phyloP scores from a whole-genome alignment of 1,139 yeast species.

The Meyerozyma sp. region DNA sequence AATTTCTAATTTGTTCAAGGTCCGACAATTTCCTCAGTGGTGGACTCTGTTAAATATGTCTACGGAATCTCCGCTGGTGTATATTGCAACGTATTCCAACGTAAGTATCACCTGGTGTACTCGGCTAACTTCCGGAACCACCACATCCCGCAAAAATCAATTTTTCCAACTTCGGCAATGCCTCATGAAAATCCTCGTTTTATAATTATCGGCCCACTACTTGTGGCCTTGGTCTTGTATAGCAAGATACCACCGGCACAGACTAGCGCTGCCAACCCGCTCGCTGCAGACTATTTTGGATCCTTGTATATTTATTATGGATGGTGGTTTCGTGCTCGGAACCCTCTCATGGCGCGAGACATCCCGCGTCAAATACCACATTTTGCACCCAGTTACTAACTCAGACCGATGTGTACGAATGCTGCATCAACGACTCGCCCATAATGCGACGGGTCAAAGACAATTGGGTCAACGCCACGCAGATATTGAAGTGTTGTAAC shows the following conservation, averaged over 20 bases:
- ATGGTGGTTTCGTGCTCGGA: neutral
- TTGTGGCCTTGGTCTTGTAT: too few relatives aligned
- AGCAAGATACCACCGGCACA: too few relatives aligned
- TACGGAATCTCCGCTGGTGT: conserved; percentile 3
- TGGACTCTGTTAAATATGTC: neutral
- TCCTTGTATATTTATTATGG: neutral
- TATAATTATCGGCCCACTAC: too few relatives aligned
- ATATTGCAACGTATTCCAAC: conserved; percentile 5
- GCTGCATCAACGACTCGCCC: conserved; percentile 73
- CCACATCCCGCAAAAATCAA: neutral
- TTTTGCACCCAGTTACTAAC: neutral
- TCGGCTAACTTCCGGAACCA: neutral
- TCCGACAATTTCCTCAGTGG: neutral
- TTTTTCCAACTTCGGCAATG: neutral
- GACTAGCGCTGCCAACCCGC: too few relatives aligned
- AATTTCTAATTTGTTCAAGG: conserved; percentile 1
- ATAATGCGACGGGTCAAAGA: conserved; percentile 90
- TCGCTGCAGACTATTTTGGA: too few relatives aligned
- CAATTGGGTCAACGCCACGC: conserved; percentile 98
- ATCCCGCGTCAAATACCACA: neutral
- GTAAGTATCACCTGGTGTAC: conserved; percentile 1
- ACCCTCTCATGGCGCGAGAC: neutral
- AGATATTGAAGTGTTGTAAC: conserved; percentile 87
- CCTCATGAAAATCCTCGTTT: too few relatives aligned
- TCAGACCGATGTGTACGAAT: conserved; percentile 69